Base-by-base conservation (phyloP, 805 yeast species). In the Starmerella riodocensis region DNA sequence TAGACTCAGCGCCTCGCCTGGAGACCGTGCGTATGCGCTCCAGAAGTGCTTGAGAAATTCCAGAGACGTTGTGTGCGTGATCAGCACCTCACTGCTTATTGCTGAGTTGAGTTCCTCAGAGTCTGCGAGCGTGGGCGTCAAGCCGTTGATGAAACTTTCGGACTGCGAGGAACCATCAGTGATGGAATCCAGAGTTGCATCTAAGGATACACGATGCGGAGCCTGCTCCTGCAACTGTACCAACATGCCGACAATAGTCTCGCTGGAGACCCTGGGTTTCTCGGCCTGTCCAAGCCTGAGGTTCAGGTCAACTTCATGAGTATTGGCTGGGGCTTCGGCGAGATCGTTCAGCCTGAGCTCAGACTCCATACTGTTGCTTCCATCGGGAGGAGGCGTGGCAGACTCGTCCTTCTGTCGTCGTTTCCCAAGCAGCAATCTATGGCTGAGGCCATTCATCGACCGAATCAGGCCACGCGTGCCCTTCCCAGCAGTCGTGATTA, bases 381-480 rank as follows among this genome's bases (percentile, higher is more conserved):
- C 39, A 4, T 24, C 16, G 23, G 25, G 25, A 5, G 19, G 25
- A n/a, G 14, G 9, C 9, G 23, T 4, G 6, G 16, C 36, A 0
- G 62, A 57, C 39, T 63, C 60, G 8, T 45, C 42, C 29, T 25
- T 32, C 19, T 32, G 40, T 22, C 26, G 32, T 17, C 40, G 43
- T 26, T 45, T 40, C 16, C 73, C 69, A 33, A 67, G 65, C 47
- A 88, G 73, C 79, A 88, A 78, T 48, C 85, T 74, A 42, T 82
- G 75, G 54, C 93, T 78, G 35, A 88, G 63, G 43, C 85, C 71
- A 60, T 88, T 88, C 91, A 88, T 85, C 46, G 93, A 83, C 49
- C 79, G 70, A 63, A 91, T 67, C 16, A 85, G 74, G 14, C 79
- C 73, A 14, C 82, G 68, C 50, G 85, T 37, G 24, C 47, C 45